phyloP scores from a whole-genome alignment of 31 red algal genomes.

The Endocladia muricata region DNA sequence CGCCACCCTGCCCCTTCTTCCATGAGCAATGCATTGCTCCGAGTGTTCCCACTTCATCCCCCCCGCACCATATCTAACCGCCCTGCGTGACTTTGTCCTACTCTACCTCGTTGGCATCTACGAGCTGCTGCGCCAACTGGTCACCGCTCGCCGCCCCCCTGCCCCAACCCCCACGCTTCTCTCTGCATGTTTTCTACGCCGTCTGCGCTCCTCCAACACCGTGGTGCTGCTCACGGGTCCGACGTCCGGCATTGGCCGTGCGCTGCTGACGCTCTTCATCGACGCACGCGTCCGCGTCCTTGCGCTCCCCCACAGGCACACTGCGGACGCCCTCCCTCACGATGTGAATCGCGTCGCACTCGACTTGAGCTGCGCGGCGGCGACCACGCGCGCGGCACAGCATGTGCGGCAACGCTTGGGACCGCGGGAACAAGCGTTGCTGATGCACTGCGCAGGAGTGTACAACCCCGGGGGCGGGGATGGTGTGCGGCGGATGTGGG shows the following conservation, averaged over 20 bases:
- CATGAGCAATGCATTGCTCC: neutral
- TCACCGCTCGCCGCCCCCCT: neutral
- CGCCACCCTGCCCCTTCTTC: neutral
- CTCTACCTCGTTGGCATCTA: slow-evolving; percentile 29
- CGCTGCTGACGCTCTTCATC: slow-evolving; percentile 16
- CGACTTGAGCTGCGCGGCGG: too few species aligned
- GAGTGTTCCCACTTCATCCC: too few species aligned
- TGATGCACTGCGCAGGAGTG: slow-evolving; percentile 36
- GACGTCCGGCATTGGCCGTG: slow-evolving; percentile 33
- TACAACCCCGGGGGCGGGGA: slow-evolving; percentile 8
- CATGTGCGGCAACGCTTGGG: too few species aligned
- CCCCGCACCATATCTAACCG: neutral
- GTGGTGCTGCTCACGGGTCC: slow-evolving; percentile 25
- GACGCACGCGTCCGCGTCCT: slow-evolving; percentile 12
- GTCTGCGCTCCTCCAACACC: slow-evolving; percentile 2
- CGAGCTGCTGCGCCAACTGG: slow-evolving; percentile 36
- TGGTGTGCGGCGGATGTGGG: slow-evolving; percentile 5
- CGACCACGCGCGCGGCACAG: too few species aligned
- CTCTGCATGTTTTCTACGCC: neutral
- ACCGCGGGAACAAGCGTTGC: slow-evolving; percentile 1
- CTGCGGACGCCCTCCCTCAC: too few species aligned
- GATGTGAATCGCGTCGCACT: too few species aligned
- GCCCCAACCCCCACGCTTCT: neutral
- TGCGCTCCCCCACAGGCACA: neutral
- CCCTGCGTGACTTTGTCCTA: slow-evolving; percentile 10